Base-by-base conservation (phyloP, 2,329 filamentous ascomycete genomes). In the Penicillium sp. region DNA sequence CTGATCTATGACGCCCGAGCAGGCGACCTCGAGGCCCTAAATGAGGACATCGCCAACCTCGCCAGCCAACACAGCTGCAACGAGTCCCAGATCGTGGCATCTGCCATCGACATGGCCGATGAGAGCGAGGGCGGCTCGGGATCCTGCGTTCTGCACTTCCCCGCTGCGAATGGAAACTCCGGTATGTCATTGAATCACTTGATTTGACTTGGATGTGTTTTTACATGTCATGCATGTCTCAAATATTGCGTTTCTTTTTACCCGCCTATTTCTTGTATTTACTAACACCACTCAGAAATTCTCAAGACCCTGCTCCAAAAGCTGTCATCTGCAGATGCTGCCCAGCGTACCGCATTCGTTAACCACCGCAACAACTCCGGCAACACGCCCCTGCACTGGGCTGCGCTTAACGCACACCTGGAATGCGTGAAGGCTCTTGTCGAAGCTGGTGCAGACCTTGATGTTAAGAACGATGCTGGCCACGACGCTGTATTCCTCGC, bases 331-430 rank as follows among this genome's bases (percentile, higher is more conserved):
- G 48, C 57, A 43, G 60, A 65, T 36, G 49, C 47, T 21, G 43
- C 62, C 38, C 63, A 68, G 58, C 65, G 59, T 52, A 66, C 55
- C 31, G 60, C 68, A 5, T 66, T 79, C 4, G 53, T 81, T 49
- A 76, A 80, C 71, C 74, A 79, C 73, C 81, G 84, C 60, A 99
- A 99, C 70, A 80, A 86, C 61, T 88, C 89, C 45, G 93, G 92
- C 44, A 97, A 97, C 78, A 97, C 93, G 0, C 85, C 91, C 0
- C 80, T 99, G 57, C 94, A 99, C 77, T 97, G 93, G 93, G 93
- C 93, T 0, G 90, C 91, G 0, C 79, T 97, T 55, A 94, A 96
- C 54, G 93, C 93, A 1, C 93, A 97, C 69, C 79, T 97, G 3
- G 84, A 88, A 6, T 85, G 87, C 4, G 91, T 96, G 7, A 90